Evolutionary conservation across 768 basidiomycete genomes (phyloP), one percentile per base, ranked within the genome.

Genomic region (Auriscalpium microsporum): DNA sequence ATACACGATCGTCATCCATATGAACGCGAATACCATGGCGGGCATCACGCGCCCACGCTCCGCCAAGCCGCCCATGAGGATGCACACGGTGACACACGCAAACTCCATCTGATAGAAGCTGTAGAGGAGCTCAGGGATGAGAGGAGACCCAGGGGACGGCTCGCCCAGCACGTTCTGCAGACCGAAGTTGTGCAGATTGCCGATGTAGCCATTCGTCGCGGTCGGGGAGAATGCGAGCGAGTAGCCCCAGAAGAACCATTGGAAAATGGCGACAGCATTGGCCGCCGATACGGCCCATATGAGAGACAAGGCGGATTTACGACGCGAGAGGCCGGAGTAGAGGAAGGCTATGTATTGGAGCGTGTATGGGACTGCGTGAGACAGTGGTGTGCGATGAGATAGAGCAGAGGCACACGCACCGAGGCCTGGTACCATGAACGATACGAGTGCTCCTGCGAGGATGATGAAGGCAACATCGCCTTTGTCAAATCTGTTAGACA

Each of bases 91-190:
- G 16, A 92, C 87, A 54, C 84, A 86, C 9, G 83, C 87, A 64
- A 90, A 91, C 70, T 88, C 87, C 84, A 88, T 86, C 66, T 90
- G 87, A 74, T 88, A 93, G 70, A 92, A 86, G 62, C 81, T 82
- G 73, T 89, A 94, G 34, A 94, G 75, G 48, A 94, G 73, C 54
- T 84, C 84, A 9, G 93, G 93, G 55, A 94, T 81, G 44, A 90
- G 77, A 42, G 85, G 83, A 0, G 87, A 87, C 13, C 88, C 92
- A 11, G 87, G 85, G 10, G 87, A 87, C 0, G 88, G 85, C 13
- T 80, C 72, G 33, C 71, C 84, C 55, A 87, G 76, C 33, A 93
- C 91, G 55, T 82, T 74, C 53, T 79, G 75, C 45, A 94, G 73
- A 19, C 87, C 90, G 62, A 94, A 87, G 70, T 90, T 82, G 38